These are phyloP conservation scores for Kodamaea laetipori DNA, from an alignment of 805 yeast genomes.

Conservation along the genomic window DNA sequence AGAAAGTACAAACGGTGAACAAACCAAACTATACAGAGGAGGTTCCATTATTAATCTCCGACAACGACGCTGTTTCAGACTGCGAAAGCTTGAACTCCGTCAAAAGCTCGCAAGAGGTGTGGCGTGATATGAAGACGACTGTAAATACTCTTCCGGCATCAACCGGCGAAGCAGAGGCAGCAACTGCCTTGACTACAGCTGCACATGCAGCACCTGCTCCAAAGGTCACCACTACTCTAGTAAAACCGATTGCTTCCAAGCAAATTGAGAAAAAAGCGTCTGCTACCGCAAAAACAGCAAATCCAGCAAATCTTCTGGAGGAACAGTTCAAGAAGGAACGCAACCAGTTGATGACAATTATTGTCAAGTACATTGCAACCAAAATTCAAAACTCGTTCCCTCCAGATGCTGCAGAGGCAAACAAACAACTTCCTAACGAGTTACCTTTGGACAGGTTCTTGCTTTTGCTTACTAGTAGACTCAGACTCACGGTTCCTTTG, in stretches of 20 bases:
- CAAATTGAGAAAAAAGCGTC: constrained; percentile 19
- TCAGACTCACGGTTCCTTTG: constrained; percentile 35
- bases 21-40: constrained; percentile 21
- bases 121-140: background rate
- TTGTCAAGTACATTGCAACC: constrained; percentile 45
- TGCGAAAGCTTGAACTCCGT: constrained; percentile 25
- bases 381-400: constrained; percentile 48
- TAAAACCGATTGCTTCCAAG: too few species aligned
- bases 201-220: too few species aligned
- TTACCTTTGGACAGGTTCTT: constrained; percentile 44
- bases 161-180: background rate
- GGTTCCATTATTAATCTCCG: constrained; percentile 36
- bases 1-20: background rate
- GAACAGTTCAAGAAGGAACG: constrained; percentile 34
- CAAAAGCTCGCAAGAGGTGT: constrained; percentile 5
- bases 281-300: constrained; percentile 10
- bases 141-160: background rate
- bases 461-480: constrained; percentile 39
- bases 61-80: constrained; percentile 32
- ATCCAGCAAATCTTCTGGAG: constrained; percentile 6
- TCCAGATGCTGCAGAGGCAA: constrained; percentile 27
- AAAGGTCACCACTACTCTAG: too few species aligned
- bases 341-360: constrained; percentile 42
- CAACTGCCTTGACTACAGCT: background rate
- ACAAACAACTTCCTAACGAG: constrained; percentile 28